Base-by-base conservation (phyloP, 495 filamentous ascomycete genomes). In the Hypoxylon lienhwacheense region DNA sequence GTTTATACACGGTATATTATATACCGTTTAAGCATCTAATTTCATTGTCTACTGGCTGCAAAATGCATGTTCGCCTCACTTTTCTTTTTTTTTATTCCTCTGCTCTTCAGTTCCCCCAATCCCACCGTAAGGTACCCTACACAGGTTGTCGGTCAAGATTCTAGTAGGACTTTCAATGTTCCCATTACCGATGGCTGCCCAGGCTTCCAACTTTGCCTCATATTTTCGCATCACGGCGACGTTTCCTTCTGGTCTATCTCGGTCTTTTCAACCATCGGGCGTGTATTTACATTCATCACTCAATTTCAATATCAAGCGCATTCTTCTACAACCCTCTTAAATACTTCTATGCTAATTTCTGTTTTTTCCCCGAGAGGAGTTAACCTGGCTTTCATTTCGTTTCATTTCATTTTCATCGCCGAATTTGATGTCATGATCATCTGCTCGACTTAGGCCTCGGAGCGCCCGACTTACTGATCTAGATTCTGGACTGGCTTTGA, bases 11-110 rank as follows among this genome's bases (percentile, higher is more conserved):
- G n/a, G n/a, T n/a, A n/a, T 3, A 41, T 6, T 15, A 3, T 20
- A 24, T 11, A 11, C 6, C 20, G 36, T 40, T 17, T 32, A 17
- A 45, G 41, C 25, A 26, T 37, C 14, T 42, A 16, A 28, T 15
- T 12, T 8, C 19, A 17, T 45, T 32, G 24, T 16, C 22, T 24
- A 26, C 22, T 16, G 17, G 21, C 40, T 25, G 28, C 14, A 43
- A 45, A 19, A 32, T 32, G 58, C 52, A 56, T 33, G 60, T 63
- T 54, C 65, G 68, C 68, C 65, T 68, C 65, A 71, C 65, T 68
- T 63, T 62, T 59, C 35, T 28, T 43, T 46, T 35, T 47, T 34
- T 21, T 21, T 37, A 31, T 37, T 43, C 29, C n/a, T 22, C 22
- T 26, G 2, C 24, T 10, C 7, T 19, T 22, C 36, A n/a, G n/a